phyloP scores from a whole-genome alignment of 2,329 filamentous ascomycete species.

The Ophiostoma fasciatum region DNA sequence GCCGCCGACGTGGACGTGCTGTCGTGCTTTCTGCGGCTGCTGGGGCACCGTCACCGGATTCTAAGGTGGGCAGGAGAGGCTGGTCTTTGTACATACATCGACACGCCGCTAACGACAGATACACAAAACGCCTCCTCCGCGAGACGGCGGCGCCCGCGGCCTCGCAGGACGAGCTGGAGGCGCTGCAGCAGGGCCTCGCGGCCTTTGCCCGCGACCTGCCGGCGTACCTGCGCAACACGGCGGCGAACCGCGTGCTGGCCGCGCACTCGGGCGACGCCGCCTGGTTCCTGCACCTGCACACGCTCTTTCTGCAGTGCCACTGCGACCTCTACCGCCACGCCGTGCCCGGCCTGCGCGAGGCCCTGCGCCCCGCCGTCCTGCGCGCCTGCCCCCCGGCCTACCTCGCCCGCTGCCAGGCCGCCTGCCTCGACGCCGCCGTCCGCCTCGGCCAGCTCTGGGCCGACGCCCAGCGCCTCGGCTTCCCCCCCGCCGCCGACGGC shows the following conservation, averaged over 20 bases:
- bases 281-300: constrained; percentile 3
- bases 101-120: no score
- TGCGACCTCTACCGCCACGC: constrained; percentile 2
- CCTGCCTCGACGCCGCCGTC: constrained; percentile 1
- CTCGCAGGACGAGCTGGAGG: background rate
- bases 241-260: background rate
- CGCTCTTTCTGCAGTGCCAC: constrained; percentile 1
- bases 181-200: background rate
- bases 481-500: background rate
- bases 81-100: no score
- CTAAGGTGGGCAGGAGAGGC: no score
- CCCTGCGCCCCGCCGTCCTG: background rate
- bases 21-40: constrained; percentile 1
- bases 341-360: constrained; percentile 2
- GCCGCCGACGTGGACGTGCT: constrained; percentile 2
- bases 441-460: background rate
- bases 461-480: background rate
- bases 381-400: background rate
- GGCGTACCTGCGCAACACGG: background rate
- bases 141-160: background rate
- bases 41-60: background rate
- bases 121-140: background rate
- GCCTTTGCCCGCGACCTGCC: background rate
- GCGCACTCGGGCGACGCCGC: background rate
- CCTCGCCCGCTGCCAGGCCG: background rate